Evolutionary conservation across 768 basidiomycete genomes (phyloP), one percentile per base, ranked within the genome.

Genomic region (Xanthoconium purpureum): DNA sequence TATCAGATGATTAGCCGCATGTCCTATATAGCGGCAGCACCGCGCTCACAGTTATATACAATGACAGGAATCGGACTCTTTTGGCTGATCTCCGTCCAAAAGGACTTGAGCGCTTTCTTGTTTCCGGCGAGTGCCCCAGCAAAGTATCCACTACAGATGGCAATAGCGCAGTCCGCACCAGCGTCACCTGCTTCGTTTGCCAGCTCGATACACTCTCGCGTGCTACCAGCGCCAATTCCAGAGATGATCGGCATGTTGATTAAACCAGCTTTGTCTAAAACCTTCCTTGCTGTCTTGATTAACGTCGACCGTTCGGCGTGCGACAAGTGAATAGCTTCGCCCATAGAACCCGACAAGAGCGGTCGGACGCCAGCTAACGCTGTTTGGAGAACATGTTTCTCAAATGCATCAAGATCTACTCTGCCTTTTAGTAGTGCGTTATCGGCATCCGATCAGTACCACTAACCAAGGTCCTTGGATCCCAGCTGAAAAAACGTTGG

Each of bases 111-210:
- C 1, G 94, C 92, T 30, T 74, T 73, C 64, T 73, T 79, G 69
- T 87, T 78, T 24, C 71, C 73, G 37, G 79, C 77, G 61, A 94
- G 77, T 13, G 79, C 87, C 9, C 91, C 89, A 32, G 91, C 88
- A 66, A 86, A 97, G 76, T 94, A 95, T 48, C 92, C 91, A 63
- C 88, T 87, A 20, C 85, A 77, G 67, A 96, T 94, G 59, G 91
- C 88, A 63, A 96, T 92, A 37, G 80, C 82, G 63, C 83, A 89
- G 71, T 96, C 92, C 6, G 95, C 94, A 29, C 95, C 94, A 24
- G 89, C 88, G 18, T 76, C 78, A 13, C 90, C 92, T 17, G 93
- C 93, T 68, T 89, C 85, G 37, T 81, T 80, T 57, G 82, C 82
- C 20, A 94, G 75, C 54, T 85, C 77, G 46, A 96, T 76, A 33